Base-by-base conservation (phyloP, 1,284 basidiomycete genomes). In the Hypsizygus ulmarius region DNA sequence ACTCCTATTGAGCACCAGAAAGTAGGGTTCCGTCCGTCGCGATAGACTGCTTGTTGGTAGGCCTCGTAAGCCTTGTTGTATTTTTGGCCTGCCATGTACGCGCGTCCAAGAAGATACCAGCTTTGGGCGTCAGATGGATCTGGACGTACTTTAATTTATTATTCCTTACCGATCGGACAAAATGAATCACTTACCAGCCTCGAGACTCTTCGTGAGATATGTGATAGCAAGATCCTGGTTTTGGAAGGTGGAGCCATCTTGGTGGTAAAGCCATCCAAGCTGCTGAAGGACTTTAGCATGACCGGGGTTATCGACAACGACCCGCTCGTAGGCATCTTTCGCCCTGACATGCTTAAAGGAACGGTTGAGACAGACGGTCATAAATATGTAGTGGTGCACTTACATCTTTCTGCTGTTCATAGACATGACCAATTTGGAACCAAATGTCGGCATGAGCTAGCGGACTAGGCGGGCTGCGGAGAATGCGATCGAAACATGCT, bases 1-100 rank as follows among this genome's bases (percentile, higher is more conserved):
- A 99, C 96, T 47, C 97, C 96, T 60, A 99, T 99, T 19, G 94
- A 97, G 67, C 97, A 99, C 97, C 96, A 99, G 72, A 98, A 98
- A 0, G 96, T 97, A 0, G 97, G 97, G 65, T 98, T 99, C 56
- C 95, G 92, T 7, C 96, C 95, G 61, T 99, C 96, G 41, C 95
- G 88, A 69, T 99, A 99, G 18, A 99, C 95, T 3, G 96, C 96
- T 69, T 99, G 96, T 64, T 99, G 96, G 64, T 99, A 99, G 0
- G 96, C 95, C 70, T 99, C 95, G 72, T 99, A 99, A 1, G 97
- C 97, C 70, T 98, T 98, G 80, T 97, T 98, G 75, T 97, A 97
- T 66, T 97, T 96, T 68, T 94, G 90, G n/a, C 91, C 92, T 4
- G 93, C 91, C 95, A 99, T 98, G 71, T 96, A 99, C 1, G 96